Percentiles rank a stretch among this genome's conserved stretches.
phyloP scores from a whole-genome alignment of 78 protist genomes.

The Dictyostelium intermedium region DNA sequence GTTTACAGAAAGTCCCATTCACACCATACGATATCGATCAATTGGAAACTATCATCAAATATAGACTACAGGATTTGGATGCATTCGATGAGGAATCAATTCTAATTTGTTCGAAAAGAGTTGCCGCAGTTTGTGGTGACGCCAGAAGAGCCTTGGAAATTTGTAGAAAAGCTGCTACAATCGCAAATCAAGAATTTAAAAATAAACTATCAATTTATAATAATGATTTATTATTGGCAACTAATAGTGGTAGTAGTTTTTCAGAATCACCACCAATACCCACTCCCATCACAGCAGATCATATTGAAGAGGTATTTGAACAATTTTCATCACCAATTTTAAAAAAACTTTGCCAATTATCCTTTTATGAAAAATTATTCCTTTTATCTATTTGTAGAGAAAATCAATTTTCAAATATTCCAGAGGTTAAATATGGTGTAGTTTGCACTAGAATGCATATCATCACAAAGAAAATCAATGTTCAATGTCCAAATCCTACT shows the following conservation, averaged over 20 bases:
- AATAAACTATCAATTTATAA: neutral
- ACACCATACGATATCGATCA: slow-evolving; percentile 24
- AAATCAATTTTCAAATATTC: neutral
- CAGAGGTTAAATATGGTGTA: neutral
- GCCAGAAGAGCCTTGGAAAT: slow-evolving; percentile 78
- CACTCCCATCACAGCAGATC: neutral
- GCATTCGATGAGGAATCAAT: slow-evolving; percentile 74
- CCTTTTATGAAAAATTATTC: slow-evolving; percentile 48
- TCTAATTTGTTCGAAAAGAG: slow-evolving; percentile 37
- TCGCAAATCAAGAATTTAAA: slow-evolving; percentile 19
- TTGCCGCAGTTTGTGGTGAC: slow-evolving; percentile 75
- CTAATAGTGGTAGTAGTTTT: neutral
- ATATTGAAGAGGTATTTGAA: slow-evolving; percentile 45
- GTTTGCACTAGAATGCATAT: neutral
- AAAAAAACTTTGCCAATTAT: neutral
- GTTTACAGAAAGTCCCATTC: slow-evolving; percentile 35
- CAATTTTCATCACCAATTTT: neutral
- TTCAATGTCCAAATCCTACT: neutral
- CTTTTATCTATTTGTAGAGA: neutral
- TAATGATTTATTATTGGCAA: neutral
- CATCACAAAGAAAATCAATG: neutral
- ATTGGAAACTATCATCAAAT: slow-evolving; percentile 8
- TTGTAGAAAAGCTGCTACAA: slow-evolving; percentile 51
- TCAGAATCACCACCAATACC: neutral
- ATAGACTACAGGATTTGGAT: slow-evolving; percentile 63